Evolutionary conservation across 2,329 filamentous ascomycete genomes (phyloP), one percentile per base, ranked within the genome.

Genomic region (Trichophyton equinum): DNA sequence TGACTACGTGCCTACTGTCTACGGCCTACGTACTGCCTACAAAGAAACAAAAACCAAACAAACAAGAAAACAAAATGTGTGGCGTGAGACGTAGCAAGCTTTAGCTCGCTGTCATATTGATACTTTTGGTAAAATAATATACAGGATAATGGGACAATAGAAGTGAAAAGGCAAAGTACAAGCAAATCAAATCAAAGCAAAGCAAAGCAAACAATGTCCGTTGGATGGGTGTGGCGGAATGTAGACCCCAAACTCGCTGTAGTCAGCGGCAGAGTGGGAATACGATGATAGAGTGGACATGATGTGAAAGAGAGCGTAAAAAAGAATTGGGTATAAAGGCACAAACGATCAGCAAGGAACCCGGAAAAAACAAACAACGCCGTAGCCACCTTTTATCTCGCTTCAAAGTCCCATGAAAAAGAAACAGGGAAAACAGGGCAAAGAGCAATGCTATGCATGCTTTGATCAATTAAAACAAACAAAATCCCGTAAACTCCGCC

Each of bases 361-460:
- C 53, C 53, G n/a, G 53, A n/a, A 36, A 27, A 22, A 11, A 56
- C 33, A 38, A 38, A 38, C 11, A 56, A 57, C 55, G 55, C 55
- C 55, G 36, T 57, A 40, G 33, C 55, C 55, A 57, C 25, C 40
- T 57, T 57, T 51, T 51, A 25, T 27, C n/a, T 44, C 55, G 36
- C 33, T 57, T n/a, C 55, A 27, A 9, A 42, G 18, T 22, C 55
- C 33, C 55, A 42, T n/a, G 53, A 42, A 25, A 40, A 44, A 40
- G n/a, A 4, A 57, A 42, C 44, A 25, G 18, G 6, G 44, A 30
- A 40, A 25, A 22, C 42, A 30, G 25, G 13, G 27, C 20, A 56
- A 40, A 57, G n/a, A 40, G 55, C 55, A 57, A 42, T 57, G 55
- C 55, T 57, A 57, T 57, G 55, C 36, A 57, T 57, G 55, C 55